Evolutionary conservation across 441 rosid species (phyloP).

Genomic region (Jatropha podagrica): DNA sequence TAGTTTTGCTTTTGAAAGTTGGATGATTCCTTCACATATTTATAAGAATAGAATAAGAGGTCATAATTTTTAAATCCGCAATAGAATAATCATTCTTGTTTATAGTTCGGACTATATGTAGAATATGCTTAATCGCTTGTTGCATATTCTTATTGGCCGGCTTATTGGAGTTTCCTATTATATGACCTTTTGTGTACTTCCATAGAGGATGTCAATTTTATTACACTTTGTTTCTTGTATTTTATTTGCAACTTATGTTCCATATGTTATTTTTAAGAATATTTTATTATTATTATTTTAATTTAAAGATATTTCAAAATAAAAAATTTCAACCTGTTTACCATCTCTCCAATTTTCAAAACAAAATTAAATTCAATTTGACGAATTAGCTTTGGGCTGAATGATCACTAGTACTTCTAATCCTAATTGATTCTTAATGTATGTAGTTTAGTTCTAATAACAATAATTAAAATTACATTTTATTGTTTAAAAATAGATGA

Average conservation of each 20-base stretch:
- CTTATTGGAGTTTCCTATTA: not conserved
- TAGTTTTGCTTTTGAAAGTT: not conserved
- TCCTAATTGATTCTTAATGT: too few species aligned
- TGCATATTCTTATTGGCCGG: conserved; percentile 40
- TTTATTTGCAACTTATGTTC: not conserved
- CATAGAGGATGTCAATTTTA: not conserved
- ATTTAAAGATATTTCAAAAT: too few species aligned
- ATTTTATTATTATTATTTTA: not conserved
- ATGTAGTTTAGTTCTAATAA: too few species aligned
- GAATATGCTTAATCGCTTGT: conserved; percentile 33
- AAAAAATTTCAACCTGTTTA: too few species aligned
- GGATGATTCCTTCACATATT: not conserved
- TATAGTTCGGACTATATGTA: not conserved
- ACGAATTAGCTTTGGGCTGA: too few species aligned
- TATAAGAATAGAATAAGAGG: not conserved
- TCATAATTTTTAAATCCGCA: not conserved
- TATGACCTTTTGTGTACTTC: not conserved
- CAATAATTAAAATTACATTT: too few species aligned
- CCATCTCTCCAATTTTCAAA: too few species aligned
- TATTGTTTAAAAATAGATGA: too few species aligned
- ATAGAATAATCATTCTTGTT: conserved; percentile 7
- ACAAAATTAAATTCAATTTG: too few species aligned
- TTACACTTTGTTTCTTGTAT: not conserved
- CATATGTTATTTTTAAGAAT: not conserved
- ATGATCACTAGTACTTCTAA: too few species aligned